A percentile compares a stretch with the other conserved stretches of the same genome.
These are phyloP conservation scores for Syzygium jambos DNA, from an alignment of 345 rosid species.

Conservation along the genomic window DNA sequence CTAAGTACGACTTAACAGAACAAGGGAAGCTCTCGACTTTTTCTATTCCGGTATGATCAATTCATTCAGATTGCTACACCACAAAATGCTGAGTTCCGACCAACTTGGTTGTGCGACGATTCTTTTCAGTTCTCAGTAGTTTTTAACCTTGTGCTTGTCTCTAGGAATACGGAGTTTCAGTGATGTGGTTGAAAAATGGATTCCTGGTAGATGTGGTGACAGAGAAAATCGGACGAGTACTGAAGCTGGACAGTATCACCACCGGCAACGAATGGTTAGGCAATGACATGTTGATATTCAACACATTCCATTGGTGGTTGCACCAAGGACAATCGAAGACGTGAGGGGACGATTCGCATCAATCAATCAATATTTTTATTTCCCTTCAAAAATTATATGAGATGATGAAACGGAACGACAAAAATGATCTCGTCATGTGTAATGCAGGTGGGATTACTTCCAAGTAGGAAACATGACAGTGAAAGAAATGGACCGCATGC, in stretches of 20 bases:
- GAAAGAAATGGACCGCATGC: constrained; percentile 55
- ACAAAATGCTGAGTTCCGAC: background rate
- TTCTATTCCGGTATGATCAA: constrained; percentile 10
- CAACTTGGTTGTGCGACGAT: background rate
- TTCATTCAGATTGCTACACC: background rate
- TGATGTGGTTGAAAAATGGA: constrained; percentile 32
- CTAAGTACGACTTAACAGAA: background rate
- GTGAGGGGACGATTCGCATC: constrained; percentile 3
- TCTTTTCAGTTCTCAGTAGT: background rate
- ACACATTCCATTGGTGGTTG: constrained; percentile 64
- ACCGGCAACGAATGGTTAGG: constrained; percentile 34
- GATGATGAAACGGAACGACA: background rate
- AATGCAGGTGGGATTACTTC: constrained; percentile 59
- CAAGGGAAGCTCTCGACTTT: constrained; percentile 1
- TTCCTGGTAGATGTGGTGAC: constrained; percentile 40
- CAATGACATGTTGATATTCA: constrained; percentile 49
- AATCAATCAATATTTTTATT: background rate
- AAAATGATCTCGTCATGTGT: background rate
- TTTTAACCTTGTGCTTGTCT: background rate
- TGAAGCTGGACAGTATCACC: constrained; percentile 53
- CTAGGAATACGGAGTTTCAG: constrained; percentile 38
- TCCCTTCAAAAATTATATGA: background rate
- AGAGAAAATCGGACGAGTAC: constrained; percentile 31
- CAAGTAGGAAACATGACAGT: constrained; percentile 27
- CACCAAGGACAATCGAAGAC: constrained; percentile 31